These are phyloP conservation scores for Prunus kanzakura DNA, from an alignment of 306 rosid genomes.

Conservation along the genomic window DNA sequence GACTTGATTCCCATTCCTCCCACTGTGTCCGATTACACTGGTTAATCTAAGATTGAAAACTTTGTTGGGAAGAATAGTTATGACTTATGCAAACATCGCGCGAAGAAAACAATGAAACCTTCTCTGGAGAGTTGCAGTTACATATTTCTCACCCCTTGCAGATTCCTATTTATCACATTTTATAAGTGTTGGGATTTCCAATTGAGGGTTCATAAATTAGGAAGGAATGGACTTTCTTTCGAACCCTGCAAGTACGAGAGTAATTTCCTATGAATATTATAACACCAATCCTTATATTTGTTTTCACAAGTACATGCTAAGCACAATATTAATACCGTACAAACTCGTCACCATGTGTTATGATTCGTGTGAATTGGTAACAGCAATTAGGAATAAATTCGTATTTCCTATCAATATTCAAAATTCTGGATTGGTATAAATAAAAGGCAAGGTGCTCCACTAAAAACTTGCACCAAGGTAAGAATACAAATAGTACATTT, in stretches of 20 bases:
- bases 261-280: too few species aligned
- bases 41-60: neutral
- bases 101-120: neutral
- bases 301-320: too few species aligned
- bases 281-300: too few species aligned
- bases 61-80: neutral
- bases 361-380: too few species aligned
- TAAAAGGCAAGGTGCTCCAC: constrained; percentile 50
- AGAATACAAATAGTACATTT: constrained; percentile 47
- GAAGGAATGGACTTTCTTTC: too few species aligned
- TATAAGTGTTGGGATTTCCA: too few species aligned
- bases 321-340: neutral
- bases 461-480: constrained; percentile 67
- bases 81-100: neutral
- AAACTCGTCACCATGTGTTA: neutral
- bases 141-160: too few species aligned
- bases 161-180: too few species aligned
- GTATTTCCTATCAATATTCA: neutral
- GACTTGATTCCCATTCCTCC: too few species aligned
- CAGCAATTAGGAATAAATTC: neutral
- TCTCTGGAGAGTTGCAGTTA: neutral
- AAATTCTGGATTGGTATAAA: constrained; percentile 3
- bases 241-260: too few species aligned
- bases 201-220: too few species aligned
- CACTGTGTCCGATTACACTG: too few species aligned